Conservation (phyloP, 176 grass and related monocot species). For the Rhynchospora breviuscula region DNA sequence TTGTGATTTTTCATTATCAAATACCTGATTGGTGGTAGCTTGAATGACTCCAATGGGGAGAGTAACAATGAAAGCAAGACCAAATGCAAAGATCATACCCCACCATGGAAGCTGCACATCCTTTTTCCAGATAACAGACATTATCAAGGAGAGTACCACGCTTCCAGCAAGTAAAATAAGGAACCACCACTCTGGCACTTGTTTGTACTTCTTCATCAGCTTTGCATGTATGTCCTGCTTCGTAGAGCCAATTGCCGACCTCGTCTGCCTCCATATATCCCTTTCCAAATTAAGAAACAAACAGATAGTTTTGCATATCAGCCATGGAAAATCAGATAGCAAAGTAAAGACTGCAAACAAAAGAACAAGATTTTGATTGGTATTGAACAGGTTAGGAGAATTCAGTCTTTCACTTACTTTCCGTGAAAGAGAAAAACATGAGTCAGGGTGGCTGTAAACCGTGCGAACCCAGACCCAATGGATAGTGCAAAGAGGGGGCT, state of each 20-base stretch:
- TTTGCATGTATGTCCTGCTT: conserved; percentile 76
- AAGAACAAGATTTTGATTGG: no score
- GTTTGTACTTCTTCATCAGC: conserved; percentile 86
- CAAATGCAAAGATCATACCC: conserved; percentile 96
- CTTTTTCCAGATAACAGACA: conserved; percentile 79
- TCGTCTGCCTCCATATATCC: conserved; percentile 94
- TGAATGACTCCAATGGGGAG: conserved; percentile 95
- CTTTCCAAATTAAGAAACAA: conserved; percentile 13
- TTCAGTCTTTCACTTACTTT: conserved; percentile 23
- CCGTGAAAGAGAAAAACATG: conserved; percentile 92
- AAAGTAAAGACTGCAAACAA: not conserved
- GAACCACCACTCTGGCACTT: conserved; percentile 99
- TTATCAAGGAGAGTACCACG: conserved; percentile 61
- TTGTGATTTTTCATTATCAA: not conserved
- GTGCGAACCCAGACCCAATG: conserved; percentile 84
- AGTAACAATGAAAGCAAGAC: conserved; percentile 74
- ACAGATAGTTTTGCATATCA: not conserved
- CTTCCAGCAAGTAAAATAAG: conserved; percentile 70
- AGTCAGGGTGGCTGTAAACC: conserved; percentile 82
- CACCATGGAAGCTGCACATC: conserved; percentile 97
- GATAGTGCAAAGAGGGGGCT: conserved; percentile 97
- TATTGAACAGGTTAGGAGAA: not conserved
- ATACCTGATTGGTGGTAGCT: conserved; percentile 94
- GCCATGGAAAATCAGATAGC: not conserved
- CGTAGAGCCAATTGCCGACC: conserved; percentile 47